Percentiles rank a stretch among this genome's conserved stretches.
phyloP scores from a whole-genome alignment of 352 stramenopile genomes.

The Phytophthora meadii region DNA sequence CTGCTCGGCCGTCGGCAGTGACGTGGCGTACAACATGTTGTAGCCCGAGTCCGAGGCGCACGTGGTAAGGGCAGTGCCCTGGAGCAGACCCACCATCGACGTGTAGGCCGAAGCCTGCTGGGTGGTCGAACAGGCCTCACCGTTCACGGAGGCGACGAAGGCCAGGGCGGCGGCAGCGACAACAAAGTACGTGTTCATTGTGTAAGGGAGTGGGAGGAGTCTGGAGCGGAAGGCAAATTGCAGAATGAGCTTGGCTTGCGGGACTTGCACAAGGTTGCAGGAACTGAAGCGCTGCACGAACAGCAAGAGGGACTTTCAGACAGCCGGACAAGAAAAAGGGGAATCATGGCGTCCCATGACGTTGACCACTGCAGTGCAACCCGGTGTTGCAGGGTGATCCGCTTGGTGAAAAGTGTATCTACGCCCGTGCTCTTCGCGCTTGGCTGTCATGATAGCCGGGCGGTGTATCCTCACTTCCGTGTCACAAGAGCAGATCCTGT shows the following conservation, averaged over 20 bases:
- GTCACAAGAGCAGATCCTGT: slow-evolving; percentile 26
- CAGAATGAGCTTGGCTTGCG: slow-evolving; percentile 28
- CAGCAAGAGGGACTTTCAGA: slow-evolving; percentile 18
- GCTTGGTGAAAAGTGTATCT: slow-evolving; percentile 26
- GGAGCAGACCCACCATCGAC: slow-evolving; percentile 31
- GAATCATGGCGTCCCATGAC: slow-evolving; percentile 2
- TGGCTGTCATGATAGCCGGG: slow-evolving; percentile 12
- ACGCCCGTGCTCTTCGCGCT: not conserved
- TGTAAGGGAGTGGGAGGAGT: slow-evolving; percentile 1
- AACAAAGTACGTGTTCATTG: slow-evolving; percentile 46
- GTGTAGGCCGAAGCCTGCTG: slow-evolving; percentile 34
- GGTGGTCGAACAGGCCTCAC: slow-evolving; percentile 26
- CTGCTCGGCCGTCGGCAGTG: slow-evolving; percentile 38
- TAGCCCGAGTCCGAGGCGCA: slow-evolving; percentile 40
- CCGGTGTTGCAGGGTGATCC: slow-evolving; percentile 8
- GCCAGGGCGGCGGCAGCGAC: slow-evolving; percentile 32
- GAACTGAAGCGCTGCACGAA: slow-evolving; percentile 11
- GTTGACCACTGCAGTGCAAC: not conserved
- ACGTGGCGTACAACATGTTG: slow-evolving; percentile 48
- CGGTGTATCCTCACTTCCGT: slow-evolving; percentile 28
- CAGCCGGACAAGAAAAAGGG: slow-evolving; percentile 27
- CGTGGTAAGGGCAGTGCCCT: slow-evolving; percentile 16
- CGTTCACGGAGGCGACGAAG: slow-evolving; percentile 37
- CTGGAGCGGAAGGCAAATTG: slow-evolving; percentile 33
- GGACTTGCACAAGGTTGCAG: not conserved